Evolutionary conservation across 148 eudicot genomes (phyloP), one percentile per base, ranked within the genome.

Genomic region (Drosera capensis): DNA sequence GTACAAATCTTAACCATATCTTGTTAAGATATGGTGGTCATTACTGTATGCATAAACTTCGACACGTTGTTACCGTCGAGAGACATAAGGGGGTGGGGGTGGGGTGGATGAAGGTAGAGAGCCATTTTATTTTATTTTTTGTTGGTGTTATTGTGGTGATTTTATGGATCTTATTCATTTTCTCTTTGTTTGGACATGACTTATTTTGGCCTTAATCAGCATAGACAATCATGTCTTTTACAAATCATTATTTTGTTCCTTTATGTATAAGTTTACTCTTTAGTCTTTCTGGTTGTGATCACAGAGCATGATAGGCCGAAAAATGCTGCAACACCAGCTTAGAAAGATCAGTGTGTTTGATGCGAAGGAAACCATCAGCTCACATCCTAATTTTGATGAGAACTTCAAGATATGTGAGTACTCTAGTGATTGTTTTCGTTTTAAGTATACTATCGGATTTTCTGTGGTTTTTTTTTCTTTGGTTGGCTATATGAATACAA

Each of bases 231-330:
- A n/a, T n/a, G n/a, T 34, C 2, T 34, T 15, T 34, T 6, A 34
- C 14, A 13, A 20, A 43, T 35, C 9, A 35, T 39, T 16, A 20
- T 29, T 24, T 1, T 40, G 14, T 31, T 42, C 11, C 13, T 2
- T 34, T 11, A 34, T 34, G n/a, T n/a, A n/a, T n/a, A n/a, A n/a
- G n/a, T n/a, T n/a, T 34, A 4, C 6, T 34, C 38, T 34, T 13
- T 34, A 28, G 11, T 28, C 2, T 11, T 40, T 46, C 29, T 38
- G 48, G 43, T 41, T 43, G 39, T 55, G 40, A 22, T 42, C 49
- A 48, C 81, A 90, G 99, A 90, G 95, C 68, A 78, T 90, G 93
- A 73, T 90, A 64, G 95, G 82, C 14, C 79, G 93, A 16, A 90
- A 76, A 67, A 84, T 79, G 87, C 51, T 90, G 77, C 95, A 90